Percentiles rank a stretch among this genome's conserved stretches.
Evolutionary conservation across 768 basidiomycete species (phyloP).

Genomic region (Termitomyces sp.): DNA sequence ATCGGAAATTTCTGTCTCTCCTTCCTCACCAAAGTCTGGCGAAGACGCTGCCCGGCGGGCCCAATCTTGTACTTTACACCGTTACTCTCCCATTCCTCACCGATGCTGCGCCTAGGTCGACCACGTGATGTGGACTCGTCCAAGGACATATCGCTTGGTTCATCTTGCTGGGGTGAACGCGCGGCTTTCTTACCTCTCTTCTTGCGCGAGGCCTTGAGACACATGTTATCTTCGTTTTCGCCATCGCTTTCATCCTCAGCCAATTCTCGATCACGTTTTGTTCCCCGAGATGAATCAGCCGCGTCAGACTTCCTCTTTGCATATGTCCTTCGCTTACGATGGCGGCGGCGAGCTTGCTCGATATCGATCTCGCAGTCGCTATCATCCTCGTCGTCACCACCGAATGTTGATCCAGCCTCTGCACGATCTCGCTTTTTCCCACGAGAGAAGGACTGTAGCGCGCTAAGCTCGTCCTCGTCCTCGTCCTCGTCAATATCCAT

Average conservation of each 20-base stretch:
- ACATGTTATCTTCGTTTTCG: slow-evolving; percentile 28
- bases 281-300: slow-evolving; percentile 37
- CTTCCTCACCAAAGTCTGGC: slow-evolving; percentile 68
- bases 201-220: slow-evolving; percentile 32
- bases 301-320: slow-evolving; percentile 48
- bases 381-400: slow-evolving; percentile 49
- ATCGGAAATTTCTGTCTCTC: slow-evolving; percentile 65
- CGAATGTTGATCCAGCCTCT: slow-evolving; percentile 69
- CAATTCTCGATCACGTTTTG: slow-evolving; percentile 61
- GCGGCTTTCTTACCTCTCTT: slow-evolving; percentile 47
- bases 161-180: slow-evolving; percentile 24
- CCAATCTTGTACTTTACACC: slow-evolving; percentile 70
- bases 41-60: slow-evolving; percentile 60
- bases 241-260: slow-evolving; percentile 42
- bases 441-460: slow-evolving; percentile 32
- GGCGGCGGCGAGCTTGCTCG: slow-evolving; percentile 37
- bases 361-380: slow-evolving; percentile 31
- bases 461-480: slow-evolving; percentile 39
- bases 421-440: slow-evolving; percentile 76
- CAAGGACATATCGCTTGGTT: slow-evolving; percentile 41
- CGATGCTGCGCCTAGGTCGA: slow-evolving; percentile 47
- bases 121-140: slow-evolving; percentile 48
- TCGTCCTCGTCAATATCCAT: slow-evolving; percentile 46
- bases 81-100: slow-evolving; percentile 74
- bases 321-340: slow-evolving; percentile 54